Percentiles rank a stretch among this genome's conserved stretches.
phyloP scores from a whole-genome alignment of 1,139 yeast species.

The Kluyveromyces marxianus region DNA sequence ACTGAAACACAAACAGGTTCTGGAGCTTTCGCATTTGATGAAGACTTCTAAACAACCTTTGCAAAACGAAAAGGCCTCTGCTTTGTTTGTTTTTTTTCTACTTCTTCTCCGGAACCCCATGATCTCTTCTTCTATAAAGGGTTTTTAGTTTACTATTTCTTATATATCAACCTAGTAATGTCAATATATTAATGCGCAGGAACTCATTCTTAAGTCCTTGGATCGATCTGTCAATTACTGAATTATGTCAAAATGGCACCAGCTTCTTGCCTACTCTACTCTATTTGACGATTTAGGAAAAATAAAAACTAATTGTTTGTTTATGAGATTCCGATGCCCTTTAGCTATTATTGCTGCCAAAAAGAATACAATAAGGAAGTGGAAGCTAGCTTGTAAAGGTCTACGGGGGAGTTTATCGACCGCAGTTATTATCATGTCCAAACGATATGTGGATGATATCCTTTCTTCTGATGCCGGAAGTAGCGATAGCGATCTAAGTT shows the following conservation, averaged over 20 bases:
- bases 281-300: too few relatives aligned
- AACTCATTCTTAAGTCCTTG: not conserved
- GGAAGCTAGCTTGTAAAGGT: too few relatives aligned
- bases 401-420: too few relatives aligned
- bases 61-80: not conserved
- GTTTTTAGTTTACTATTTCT: constrained; percentile 1
- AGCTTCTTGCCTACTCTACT: too few relatives aligned
- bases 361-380: not conserved
- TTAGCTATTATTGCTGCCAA: too few relatives aligned
- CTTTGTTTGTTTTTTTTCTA: not conserved
- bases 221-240: too few relatives aligned
- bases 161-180: not conserved
- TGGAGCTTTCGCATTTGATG: constrained; percentile 45
- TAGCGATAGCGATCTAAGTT: constrained; percentile 1
- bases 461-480: not conserved
- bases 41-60: constrained; percentile 36
- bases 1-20: constrained; percentile 37
- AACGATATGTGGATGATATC: constrained; percentile 1
- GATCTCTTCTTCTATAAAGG: not conserved
- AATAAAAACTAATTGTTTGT: too few relatives aligned
- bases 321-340: not conserved
- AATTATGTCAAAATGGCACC: too few relatives aligned
- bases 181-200: not conserved
- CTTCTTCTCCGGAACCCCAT: not conserved
- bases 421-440: not conserved